Conservation (phyloP, 768 basidiomycete species). For the Naematelia encephala region DNA sequence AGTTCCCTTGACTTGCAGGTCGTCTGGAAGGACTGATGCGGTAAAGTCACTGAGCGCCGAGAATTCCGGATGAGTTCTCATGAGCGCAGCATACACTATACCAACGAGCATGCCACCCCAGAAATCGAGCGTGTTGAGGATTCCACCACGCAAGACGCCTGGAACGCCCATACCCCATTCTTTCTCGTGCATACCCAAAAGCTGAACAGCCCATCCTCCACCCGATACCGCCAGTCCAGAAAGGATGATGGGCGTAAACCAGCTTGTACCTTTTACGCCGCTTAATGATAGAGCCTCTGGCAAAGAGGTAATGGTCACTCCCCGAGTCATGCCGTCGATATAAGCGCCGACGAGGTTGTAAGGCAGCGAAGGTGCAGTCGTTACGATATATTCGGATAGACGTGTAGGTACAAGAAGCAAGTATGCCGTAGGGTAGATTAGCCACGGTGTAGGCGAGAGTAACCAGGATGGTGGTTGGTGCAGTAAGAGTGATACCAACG, state of each 20-base stretch:
- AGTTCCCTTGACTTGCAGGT: constrained; percentile 7
- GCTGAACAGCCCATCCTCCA: constrained; percentile 30
- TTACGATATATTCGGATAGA: constrained; percentile 22
- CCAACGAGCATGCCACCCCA: constrained; percentile 28
- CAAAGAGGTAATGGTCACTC: constrained; percentile 25
- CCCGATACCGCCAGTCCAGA: constrained; percentile 23
- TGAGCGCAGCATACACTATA: constrained; percentile 18
- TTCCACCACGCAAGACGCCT: constrained; percentile 21
- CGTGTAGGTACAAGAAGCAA: constrained; percentile 32
- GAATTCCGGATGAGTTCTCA: constrained; percentile 10
- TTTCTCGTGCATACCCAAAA: constrained; percentile 20
- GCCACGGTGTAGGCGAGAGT: constrained; percentile 38
- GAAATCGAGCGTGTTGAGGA: constrained; percentile 27
- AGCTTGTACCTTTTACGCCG: neutral
- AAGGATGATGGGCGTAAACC: constrained; percentile 21
- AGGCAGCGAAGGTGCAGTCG: constrained; percentile 26
- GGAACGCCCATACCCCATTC: constrained; percentile 32
- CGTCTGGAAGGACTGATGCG: constrained; percentile 13
- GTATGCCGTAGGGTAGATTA: constrained; percentile 32
- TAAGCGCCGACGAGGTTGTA: constrained; percentile 23
- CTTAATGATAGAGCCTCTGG: constrained; percentile 9
- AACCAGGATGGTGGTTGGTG: constrained; percentile 40
- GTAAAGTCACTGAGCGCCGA: constrained; percentile 8
- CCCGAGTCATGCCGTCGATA: constrained; percentile 35
- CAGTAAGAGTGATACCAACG: constrained; percentile 29